phyloP scores from a whole-genome alignment of 306 rosid genomes.

The Casuarina equisetifolia region DNA sequence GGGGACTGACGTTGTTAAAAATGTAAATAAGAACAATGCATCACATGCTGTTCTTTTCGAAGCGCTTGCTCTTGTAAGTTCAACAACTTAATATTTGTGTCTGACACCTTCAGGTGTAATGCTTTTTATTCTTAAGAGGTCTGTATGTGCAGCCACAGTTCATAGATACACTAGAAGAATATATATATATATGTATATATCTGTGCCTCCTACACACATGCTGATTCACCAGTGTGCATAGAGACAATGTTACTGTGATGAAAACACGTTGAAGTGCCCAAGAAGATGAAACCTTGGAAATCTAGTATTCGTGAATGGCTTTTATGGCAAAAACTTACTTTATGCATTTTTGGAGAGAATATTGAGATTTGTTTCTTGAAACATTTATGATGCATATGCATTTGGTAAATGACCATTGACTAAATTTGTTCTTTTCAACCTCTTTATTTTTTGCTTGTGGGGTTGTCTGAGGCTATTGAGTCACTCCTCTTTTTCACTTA shows the following conservation, averaged over 20 bases:
- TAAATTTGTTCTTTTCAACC: no score
- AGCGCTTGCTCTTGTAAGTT: conserved; percentile 97
- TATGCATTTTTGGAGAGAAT: neutral
- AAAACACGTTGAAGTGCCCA: conserved; percentile 7
- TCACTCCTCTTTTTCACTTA: no score
- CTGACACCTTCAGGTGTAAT: neutral
- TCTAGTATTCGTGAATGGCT: neutral
- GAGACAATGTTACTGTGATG: conserved; percentile 5
- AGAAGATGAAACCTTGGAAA: neutral
- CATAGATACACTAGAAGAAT: neutral
- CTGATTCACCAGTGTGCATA: neutral
- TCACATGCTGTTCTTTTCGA: conserved; percentile 99
- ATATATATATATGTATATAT: no score
- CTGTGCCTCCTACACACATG: neutral
- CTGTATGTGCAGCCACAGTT: neutral
- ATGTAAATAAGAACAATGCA: conserved; percentile 98
- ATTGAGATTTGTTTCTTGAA: neutral
- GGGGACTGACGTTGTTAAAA: conserved; percentile 99
- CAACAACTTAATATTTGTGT: neutral
- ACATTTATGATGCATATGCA: neutral
- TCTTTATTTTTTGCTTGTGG: no score
- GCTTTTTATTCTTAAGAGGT: neutral
- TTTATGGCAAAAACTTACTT: neutral
- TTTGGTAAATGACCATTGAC: no score
- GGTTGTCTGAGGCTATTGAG: no score